Evolutionary conservation across 257 asterid species (phyloP).

Genomic region (Nicotiana tabacum): DNA sequence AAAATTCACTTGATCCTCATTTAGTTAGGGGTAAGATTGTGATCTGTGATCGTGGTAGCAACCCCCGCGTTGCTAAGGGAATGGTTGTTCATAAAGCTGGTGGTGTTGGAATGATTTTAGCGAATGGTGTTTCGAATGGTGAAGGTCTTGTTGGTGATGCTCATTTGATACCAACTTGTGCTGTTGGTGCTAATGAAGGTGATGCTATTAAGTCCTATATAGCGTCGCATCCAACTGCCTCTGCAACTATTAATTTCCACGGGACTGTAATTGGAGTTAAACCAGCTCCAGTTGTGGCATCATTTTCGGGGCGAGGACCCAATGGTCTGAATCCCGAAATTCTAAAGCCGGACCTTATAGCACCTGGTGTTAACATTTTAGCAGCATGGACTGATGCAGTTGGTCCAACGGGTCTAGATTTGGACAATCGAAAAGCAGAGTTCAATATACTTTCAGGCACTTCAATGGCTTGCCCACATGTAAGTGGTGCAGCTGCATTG

Average conservation of each 20-base stretch:
- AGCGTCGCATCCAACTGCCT: slow-evolving; percentile 36
- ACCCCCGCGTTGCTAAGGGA: slow-evolving; percentile 89
- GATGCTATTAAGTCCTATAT: slow-evolving; percentile 61
- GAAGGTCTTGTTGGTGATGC: slow-evolving; percentile 96
- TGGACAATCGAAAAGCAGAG: slow-evolving; percentile 64
- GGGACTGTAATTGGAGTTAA: slow-evolving; percentile 77
- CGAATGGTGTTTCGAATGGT: slow-evolving; percentile 81
- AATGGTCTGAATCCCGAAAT: slow-evolving; percentile 87
- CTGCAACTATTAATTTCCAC: slow-evolving; percentile 57
- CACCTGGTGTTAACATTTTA: slow-evolving; percentile 88
- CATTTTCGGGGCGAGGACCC: slow-evolving; percentile 87
- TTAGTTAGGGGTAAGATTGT: slow-evolving; percentile 69
- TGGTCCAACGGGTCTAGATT: slow-evolving; percentile 84
- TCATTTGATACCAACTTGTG: slow-evolving; percentile 77
- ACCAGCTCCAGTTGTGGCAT: slow-evolving; percentile 96
- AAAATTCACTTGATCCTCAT: slow-evolving; percentile 66
- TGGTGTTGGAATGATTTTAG: slow-evolving; percentile 89
- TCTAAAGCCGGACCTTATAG: slow-evolving; percentile 80
- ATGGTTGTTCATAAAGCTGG: slow-evolving; percentile 84
- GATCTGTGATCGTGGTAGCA: slow-evolving; percentile 92
- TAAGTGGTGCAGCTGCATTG: slow-evolving; percentile 94
- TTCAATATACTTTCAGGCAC: slow-evolving; percentile 91
- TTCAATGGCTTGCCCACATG: slow-evolving; percentile 98
- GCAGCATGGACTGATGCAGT: slow-evolving; percentile 95
- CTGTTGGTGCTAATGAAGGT: slow-evolving; percentile 71